Conservation (phyloP, 106 monocot genomes). For the Dendrobium officinale region DNA sequence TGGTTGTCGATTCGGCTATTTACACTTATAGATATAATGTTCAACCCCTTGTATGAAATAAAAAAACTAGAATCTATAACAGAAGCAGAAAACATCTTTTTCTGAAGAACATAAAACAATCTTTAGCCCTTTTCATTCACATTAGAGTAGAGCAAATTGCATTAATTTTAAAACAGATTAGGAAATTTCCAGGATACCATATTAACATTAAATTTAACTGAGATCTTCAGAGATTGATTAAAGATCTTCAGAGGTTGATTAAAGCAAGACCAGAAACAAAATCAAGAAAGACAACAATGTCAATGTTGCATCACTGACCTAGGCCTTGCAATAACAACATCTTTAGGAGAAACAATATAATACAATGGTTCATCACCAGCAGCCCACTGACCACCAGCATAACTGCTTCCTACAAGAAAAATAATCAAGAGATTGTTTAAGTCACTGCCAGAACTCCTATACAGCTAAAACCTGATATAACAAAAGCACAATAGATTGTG, state of each 20-base stretch:
- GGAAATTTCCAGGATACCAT: background rate
- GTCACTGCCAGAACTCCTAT: background rate
- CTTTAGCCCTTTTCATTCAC: too few species aligned
- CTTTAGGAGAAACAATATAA: conserved; percentile 96
- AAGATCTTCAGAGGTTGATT: background rate
- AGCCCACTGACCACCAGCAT: conserved; percentile 99
- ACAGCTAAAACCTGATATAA: background rate
- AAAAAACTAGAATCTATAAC: too few species aligned
- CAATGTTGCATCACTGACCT: conserved; percentile 48
- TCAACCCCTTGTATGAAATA: too few species aligned
- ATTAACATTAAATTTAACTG: background rate
- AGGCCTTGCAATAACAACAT: conserved; percentile 93
- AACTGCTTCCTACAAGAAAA: conserved; percentile 73
- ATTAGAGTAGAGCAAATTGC: background rate
- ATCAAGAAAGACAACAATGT: background rate
- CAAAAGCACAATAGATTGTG: background rate
- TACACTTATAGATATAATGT: too few species aligned
- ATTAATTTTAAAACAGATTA: background rate
- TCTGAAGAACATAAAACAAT: too few species aligned
- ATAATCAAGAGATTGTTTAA: conserved; percentile 4
- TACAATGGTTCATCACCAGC: conserved; percentile 96
- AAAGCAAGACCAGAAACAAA: background rate
- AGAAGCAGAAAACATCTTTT: too few species aligned
- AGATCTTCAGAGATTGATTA: background rate
- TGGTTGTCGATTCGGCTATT: too few species aligned